Evolutionary conservation across 2,329 filamentous ascomycete genomes (phyloP), one percentile per base, ranked within the genome.

Genomic region (Paraconiothyrium sp.): DNA sequence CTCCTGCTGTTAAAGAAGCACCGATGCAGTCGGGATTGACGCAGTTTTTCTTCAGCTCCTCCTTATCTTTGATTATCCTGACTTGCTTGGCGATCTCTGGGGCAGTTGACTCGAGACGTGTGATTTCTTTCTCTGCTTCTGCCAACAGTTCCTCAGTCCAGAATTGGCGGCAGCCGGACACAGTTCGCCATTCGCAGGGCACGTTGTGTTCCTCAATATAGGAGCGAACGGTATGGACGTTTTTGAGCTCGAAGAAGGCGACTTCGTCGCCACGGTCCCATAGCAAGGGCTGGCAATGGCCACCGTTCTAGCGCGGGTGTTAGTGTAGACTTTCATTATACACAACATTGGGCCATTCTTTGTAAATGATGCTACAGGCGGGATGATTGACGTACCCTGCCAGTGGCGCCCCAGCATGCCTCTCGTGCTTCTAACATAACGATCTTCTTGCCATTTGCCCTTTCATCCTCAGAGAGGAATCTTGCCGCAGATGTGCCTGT

Each of bases 361-460:
- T 10, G 20, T 35, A 20, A 20, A 22, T 13, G 11, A 39, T 16
- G n/a, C 7, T 14, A 4, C 8, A 41, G 14, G 24, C 14, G 14
- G 27, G 6, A 43, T 16, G 30, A 34, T 22, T 1, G 34, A 11
- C 88, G 83, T 72, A 92, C 90, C 72, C 91, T 81, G n/a, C 92
- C 91, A 1, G 91, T 94, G n/a, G 92, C 92, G 20, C 92, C 92
- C 86, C 87, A 93, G 72, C 91, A 94, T 4, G 89, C 90, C 80
- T 94, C 91, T 69, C 92, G 84, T 14, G 92, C 92, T 78, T 94
- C 92, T 5, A 94, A 82, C 81, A 94, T 85, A 6, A 94, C 82
- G 8, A 93, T 85, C n/a, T 79, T 82, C 61, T 84, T 79, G 5
- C 83, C 81, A 43, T 79, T 71, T 39, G 77, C 68, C 61, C 76